These are phyloP conservation scores for Protomyces arabidopsidicola DNA, from an alignment of 1,139 yeast genomes.

Conservation along the genomic window DNA sequence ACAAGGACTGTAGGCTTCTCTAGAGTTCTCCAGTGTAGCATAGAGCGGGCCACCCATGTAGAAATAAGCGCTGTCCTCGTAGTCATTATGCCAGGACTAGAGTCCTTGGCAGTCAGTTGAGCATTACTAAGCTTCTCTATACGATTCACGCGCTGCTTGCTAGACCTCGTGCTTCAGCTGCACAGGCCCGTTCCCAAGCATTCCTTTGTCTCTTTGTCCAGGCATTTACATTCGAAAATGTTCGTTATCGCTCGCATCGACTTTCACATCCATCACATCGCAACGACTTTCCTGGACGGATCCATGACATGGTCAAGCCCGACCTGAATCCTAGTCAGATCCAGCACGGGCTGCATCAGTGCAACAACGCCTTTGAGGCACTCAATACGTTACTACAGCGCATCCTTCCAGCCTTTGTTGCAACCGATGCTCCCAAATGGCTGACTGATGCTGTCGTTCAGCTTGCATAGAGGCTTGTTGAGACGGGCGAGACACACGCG, in stretches of 20 bases:
- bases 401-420: background rate
- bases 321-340: background rate
- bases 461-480: background rate
- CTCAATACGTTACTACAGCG: background rate
- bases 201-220: background rate
- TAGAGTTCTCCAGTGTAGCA: no score
- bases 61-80: conserved; percentile 55
- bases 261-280: background rate
- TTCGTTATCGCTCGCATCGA: background rate
- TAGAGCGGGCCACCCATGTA: conserved; percentile 66
- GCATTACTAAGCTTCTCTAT: conserved; percentile 24
- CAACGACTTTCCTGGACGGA: background rate
- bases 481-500: background rate
- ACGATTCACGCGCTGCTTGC: conserved; percentile 2
- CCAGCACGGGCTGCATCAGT: background rate
- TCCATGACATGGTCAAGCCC: background rate
- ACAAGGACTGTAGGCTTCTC: no score
- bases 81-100: conserved; percentile 46
- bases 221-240: no score
- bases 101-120: conserved; percentile 25
- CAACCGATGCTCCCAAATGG: background rate
- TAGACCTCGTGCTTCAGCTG: background rate
- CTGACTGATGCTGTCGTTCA: background rate
- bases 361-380: background rate
- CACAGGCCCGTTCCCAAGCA: background rate